Percentiles rank a stretch among this genome's conserved stretches.
These are phyloP conservation scores for Ramularia collo-cygni DNA, from an alignment of 2,329 filamentous ascomycete genomes.

Conservation along the genomic window DNA sequence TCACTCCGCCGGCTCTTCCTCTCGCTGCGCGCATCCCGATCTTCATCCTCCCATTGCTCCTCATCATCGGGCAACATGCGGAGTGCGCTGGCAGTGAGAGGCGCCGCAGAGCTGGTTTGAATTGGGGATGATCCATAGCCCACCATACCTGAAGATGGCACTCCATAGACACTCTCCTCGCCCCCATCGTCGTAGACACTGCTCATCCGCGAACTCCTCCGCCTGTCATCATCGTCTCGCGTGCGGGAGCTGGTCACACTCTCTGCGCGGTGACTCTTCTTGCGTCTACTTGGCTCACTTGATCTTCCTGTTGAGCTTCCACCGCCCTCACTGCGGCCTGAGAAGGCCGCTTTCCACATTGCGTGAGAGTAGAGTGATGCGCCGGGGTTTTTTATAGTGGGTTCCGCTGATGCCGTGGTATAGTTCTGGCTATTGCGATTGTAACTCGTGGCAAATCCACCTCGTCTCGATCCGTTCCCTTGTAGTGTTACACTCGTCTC, in stretches of 20 bases:
- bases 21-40: conserved; percentile 24
- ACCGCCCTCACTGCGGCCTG: conserved; percentile 27
- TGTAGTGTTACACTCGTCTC: background rate
- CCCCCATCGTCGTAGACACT: conserved; percentile 18
- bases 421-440: too few species aligned
- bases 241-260: conserved; percentile 19
- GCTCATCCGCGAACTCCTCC: conserved; percentile 23
- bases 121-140: conserved; percentile 14
- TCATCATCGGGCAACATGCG: conserved; percentile 26
- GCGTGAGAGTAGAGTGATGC: background rate
- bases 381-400: background rate
- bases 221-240: conserved; percentile 19
- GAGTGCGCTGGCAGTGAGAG: conserved; percentile 31
- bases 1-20: conserved; percentile 24
- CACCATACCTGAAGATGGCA: background rate
- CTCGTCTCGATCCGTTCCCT: too few species aligned
- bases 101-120: conserved; percentile 1
- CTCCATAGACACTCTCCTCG: conserved; percentile 5
- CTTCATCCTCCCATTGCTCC: conserved; percentile 28
- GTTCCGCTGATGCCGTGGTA: background rate
- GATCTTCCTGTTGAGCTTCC: conserved; percentile 8
- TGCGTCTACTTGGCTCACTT: conserved; percentile 16
- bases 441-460: too few species aligned
- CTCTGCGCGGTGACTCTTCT: conserved; percentile 21
- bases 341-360: conserved; percentile 32